Base-by-base conservation (phyloP, 208 protist species). In the Trypanosoma lewisi region DNA sequence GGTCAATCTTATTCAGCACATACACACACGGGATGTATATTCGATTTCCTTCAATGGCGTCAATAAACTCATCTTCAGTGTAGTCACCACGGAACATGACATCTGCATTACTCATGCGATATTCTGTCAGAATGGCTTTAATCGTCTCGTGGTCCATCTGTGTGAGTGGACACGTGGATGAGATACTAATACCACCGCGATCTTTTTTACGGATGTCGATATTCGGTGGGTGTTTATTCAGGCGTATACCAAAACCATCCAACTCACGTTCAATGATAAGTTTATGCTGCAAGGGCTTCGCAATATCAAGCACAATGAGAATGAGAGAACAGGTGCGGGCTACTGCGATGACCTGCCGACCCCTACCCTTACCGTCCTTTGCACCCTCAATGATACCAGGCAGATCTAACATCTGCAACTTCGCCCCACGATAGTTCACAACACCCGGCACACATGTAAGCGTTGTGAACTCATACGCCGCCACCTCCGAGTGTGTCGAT, bases 351-450 rank as follows among this genome's bases (percentile, higher is more conserved):
- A 99, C 97, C 77, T 99, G 98, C 23, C 97, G 87, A 83, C 98
- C 98, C 65, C 98, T 88, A 80, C 98, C 98, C 73, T 99, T 99
- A 61, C 98, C 98, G 60, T 99, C 98, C 73, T 99, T 99, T 33
- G 98, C 98, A 39, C 98, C 98, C 74, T 99, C 98, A 73, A 99
- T 99, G 75, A 99, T 99, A 89, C 98, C 95, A 50, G 97, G 96
- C 19, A 98, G 82, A 84, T 98, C 97, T 1, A 98, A 76, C 82
- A 98, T 94, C 81, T 98, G 93, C 59, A 98, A 75, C 78, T 96
- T 96, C 23, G 93, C 93, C 28, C 90, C 91, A 58, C 98, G 98
- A 82, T 99, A 98, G 31, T 70, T 81, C 42, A 96, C 91, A 19
- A 97, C 87, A 65, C 94, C 98, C 23, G 98, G 98, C 49, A 99